Conservation (phyloP, 1,284 basidiomycete species). For the Violaceomyces palustris region DNA sequence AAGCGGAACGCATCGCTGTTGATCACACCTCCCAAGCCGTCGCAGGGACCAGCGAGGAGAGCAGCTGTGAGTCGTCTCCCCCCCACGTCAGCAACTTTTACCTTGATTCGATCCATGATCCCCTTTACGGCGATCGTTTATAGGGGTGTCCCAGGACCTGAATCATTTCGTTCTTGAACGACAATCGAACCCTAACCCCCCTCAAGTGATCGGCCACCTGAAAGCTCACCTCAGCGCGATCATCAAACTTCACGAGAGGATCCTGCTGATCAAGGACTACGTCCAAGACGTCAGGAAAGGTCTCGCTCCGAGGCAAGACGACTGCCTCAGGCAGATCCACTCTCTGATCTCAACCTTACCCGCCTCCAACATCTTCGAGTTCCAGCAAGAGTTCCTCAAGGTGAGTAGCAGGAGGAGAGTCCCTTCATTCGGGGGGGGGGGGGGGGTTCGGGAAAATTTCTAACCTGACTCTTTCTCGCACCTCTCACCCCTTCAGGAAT, state of each 20-base stretch:
- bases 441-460: too few relatives aligned
- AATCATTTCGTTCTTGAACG: too few relatives aligned
- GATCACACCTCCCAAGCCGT: constrained; percentile 88
- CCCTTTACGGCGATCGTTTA: too few relatives aligned
- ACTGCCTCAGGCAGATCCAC: constrained; percentile 73
- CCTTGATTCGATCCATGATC: background rate
- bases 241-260: constrained; percentile 88
- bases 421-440: too few relatives aligned
- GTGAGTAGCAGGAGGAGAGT: too few relatives aligned
- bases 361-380: constrained; percentile 22
- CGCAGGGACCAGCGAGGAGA: constrained; percentile 62
- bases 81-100: too few relatives aligned
- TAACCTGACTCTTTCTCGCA: constrained; percentile 1
- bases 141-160: too few relatives aligned
- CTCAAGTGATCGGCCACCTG: constrained; percentile 86
- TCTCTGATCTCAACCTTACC: constrained; percentile 69
- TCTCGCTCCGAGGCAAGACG: constrained; percentile 55
- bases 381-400: constrained; percentile 26
- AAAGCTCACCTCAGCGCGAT: constrained; percentile 89
- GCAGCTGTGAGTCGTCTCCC: constrained; percentile 54
- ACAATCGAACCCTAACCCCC: constrained; percentile 4
- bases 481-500: constrained; percentile 72
- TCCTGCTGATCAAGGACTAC: constrained; percentile 75
- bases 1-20: constrained; percentile 95
- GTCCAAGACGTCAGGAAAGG: constrained; percentile 20